Conservation (phyloP, 192 early-diverging fungal genomes). For the Linderina pennispora region DNA sequence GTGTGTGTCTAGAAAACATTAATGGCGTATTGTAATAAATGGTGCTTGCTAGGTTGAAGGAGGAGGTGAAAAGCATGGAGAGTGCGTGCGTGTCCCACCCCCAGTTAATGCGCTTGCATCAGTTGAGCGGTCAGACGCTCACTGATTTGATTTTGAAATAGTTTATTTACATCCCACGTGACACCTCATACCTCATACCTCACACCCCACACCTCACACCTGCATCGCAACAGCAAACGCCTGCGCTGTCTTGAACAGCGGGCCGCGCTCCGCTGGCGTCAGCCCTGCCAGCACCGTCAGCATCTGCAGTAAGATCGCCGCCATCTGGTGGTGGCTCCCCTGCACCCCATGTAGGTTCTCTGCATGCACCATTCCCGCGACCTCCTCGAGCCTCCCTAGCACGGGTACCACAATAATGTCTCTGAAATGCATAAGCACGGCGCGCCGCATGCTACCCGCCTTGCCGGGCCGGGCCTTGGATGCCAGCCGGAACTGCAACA, state of each 20-base stretch:
- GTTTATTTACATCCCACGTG: too few species aligned
- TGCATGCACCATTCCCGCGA: not conserved
- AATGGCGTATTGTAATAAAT: too few species aligned
- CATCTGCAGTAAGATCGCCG: slow-evolving; percentile 19
- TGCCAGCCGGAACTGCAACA: slow-evolving; percentile 29
- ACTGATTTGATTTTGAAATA: too few species aligned
- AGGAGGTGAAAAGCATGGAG: too few species aligned
- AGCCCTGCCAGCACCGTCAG: slow-evolving; percentile 25
- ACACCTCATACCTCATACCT: too few species aligned
- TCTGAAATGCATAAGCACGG: slow-evolving; percentile 26
- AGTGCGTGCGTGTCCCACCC: too few species aligned
- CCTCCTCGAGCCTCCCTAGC: slow-evolving; percentile 17
- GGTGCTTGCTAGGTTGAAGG: too few species aligned
- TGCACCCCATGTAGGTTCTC: not conserved
- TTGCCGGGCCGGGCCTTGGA: not conserved
- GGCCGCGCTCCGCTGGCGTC: slow-evolving; percentile 25
- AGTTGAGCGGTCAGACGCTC: too few species aligned
- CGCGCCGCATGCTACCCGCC: slow-evolving; percentile 10
- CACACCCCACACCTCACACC: too few species aligned
- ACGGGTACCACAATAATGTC: slow-evolving; percentile 27
- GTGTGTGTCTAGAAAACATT: not conserved
- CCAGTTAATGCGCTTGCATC: too few species aligned
- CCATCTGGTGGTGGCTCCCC: not conserved
- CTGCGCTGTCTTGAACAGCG: slow-evolving; percentile 18
- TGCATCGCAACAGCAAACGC: slow-evolving; percentile 14